These are phyloP conservation scores for Penicillium riverlandense DNA, from an alignment of 495 filamentous ascomycete genomes.

Conservation along the genomic window DNA sequence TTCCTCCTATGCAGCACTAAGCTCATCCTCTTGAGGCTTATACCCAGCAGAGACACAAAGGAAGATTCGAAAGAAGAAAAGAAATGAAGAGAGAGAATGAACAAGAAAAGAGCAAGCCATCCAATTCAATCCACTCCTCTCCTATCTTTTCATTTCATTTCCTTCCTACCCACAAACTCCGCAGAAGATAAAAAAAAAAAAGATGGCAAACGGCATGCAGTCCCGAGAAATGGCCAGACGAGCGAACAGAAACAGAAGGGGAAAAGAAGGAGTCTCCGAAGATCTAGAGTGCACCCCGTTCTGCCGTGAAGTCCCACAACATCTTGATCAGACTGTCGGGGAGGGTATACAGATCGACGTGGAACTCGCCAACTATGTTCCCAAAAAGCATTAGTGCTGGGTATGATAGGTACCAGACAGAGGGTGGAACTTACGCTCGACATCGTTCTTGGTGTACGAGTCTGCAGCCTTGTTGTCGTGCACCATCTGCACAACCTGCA, in stretches of 20 bases:
- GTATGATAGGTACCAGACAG: background rate
- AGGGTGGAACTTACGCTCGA: slow-evolving; percentile 62
- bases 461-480: slow-evolving; percentile 90
- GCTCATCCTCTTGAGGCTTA: too few relatives aligned
- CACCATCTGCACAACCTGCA: slow-evolving; percentile 94
- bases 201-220: background rate
- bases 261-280: slow-evolving; percentile 1
- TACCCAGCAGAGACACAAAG: background rate
- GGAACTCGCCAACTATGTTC: slow-evolving; percentile 83
- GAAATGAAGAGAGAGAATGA: too few relatives aligned
- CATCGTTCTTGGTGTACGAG: slow-evolving; percentile 94
- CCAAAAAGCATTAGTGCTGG: too few relatives aligned
- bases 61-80: background rate
- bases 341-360: slow-evolving; percentile 94
- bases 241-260: background rate
- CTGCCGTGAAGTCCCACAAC: slow-evolving; percentile 81
- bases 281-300: slow-evolving; percentile 19
- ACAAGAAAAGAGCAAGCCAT: slow-evolving; percentile 1
- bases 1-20: background rate
- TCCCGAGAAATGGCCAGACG: background rate
- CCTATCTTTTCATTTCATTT: too few relatives aligned
- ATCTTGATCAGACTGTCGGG: slow-evolving; percentile 73
- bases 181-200: slow-evolving; percentile 4
- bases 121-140: background rate
- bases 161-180: slow-evolving; percentile 17